Base-by-base conservation (phyloP, 164 flowering plant genomes). In the Sextonia rubra region DNA sequence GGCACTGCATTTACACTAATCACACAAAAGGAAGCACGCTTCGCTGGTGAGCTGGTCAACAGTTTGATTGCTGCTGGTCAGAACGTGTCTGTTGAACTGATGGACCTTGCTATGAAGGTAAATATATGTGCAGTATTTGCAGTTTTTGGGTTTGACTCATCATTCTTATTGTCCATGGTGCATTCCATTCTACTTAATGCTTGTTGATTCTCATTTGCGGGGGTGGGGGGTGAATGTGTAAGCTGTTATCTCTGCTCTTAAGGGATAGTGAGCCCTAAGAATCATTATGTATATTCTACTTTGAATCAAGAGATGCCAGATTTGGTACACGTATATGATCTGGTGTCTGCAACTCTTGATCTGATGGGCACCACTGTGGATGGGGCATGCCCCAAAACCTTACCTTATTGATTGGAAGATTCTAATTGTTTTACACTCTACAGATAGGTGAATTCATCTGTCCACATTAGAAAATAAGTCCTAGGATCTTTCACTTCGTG, bases 81-180 rank as follows among this genome's bases (percentile, higher is more conserved):
- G 86, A 90, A 89, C 80, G 98, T 95, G 47, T 74, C 99, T 17
- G 44, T 27, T 71, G 98, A 95, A 73, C 84, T 95, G 75, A 93
- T 87, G 93, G 97, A 91, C 87, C 98, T 95, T 78, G 99, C 99
- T 60, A 91, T 95, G 98, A 93, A 93, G 96, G 99, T 95, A 86
- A 79, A 77, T 68, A 22, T 71, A 29, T 66, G 49, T 44, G 24
- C 3, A 37, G 22, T 66, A 7, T 32, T 37, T 66, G 49, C 25
- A 27, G 25, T n/a, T 37, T 32, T n/a, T 37, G 27, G 4, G 2
- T 18, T 30, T 52, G 44, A 37, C 44, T 37, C 44, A 37, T 37
- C 44, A 37, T 37, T 37, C 44, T 37, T 37, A 37, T 37, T 37
- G 44, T 37, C 44, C 44, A 37, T 37, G 11, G 11, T 52, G 58